phyloP scores from a whole-genome alignment of 352 stramenopile genomes.

The Globisporangium carolinianum region DNA sequence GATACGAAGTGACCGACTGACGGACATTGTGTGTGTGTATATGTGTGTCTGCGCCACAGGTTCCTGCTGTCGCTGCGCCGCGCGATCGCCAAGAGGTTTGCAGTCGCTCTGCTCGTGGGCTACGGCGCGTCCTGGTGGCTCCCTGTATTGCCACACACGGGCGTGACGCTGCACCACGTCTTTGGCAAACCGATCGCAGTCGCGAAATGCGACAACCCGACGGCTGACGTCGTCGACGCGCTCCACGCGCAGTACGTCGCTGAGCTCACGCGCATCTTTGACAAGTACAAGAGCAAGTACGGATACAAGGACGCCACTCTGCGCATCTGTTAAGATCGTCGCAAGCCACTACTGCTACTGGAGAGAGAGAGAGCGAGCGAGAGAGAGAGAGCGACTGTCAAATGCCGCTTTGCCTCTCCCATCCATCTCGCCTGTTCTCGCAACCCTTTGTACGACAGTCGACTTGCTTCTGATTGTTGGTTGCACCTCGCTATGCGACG shows the following conservation, averaged over 20 bases:
- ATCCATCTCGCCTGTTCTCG: no score
- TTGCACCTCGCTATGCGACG: constrained; percentile 30
- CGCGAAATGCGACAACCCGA: constrained; percentile 51
- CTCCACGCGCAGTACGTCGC: constrained; percentile 58
- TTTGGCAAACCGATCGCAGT: constrained; percentile 68
- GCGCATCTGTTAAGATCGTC: constrained; percentile 33
- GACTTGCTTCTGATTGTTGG: no score
- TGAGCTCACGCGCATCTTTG: constrained; percentile 71
- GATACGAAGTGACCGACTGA: neutral
- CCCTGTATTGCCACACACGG: constrained; percentile 51
- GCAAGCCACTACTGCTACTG: neutral
- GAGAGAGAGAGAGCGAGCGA: no score
- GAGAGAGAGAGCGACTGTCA: neutral
- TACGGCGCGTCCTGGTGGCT: constrained; percentile 52
- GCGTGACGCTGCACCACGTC: constrained; percentile 57
- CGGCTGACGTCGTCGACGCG: constrained; percentile 52
- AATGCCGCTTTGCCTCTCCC: neutral
- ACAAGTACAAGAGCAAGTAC: constrained; percentile 81
- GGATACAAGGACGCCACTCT: constrained; percentile 51
- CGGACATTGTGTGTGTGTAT: neutral
- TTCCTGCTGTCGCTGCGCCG: constrained; percentile 64
- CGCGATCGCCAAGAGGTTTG: constrained; percentile 61
- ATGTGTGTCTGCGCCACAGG: constrained; percentile 11
- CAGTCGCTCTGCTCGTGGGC: constrained; percentile 49
- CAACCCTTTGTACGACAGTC: no score